Conservation (phyloP, 352 stramenopile species). For the Hyphochytrium catenoides region DNA sequence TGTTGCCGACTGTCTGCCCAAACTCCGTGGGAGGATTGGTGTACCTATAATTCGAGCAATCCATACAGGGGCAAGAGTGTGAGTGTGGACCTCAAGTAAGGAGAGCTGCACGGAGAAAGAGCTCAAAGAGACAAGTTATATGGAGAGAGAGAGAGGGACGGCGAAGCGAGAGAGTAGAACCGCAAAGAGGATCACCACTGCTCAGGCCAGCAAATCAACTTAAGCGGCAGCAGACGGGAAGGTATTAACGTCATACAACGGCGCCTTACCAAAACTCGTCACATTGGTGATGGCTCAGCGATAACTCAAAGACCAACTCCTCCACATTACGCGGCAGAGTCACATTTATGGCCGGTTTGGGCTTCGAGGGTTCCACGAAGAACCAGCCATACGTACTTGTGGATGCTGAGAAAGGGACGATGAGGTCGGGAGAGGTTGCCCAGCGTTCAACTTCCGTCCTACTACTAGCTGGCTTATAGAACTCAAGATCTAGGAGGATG, state of each 20-base stretch:
- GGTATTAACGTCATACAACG: too few relatives aligned
- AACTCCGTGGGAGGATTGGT: slow-evolving; percentile 22
- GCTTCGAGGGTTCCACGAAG: slow-evolving; percentile 19
- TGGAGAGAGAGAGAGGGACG: too few relatives aligned
- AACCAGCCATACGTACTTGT: slow-evolving; percentile 29
- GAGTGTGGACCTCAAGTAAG: too few relatives aligned
- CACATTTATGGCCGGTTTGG: slow-evolving; percentile 15
- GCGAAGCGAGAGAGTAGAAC: too few relatives aligned
- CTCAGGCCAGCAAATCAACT: too few relatives aligned
- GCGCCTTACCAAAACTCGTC: slow-evolving; percentile 48
- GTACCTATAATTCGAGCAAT: slow-evolving; percentile 18
- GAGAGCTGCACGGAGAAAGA: too few relatives aligned
- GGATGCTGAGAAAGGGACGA: slow-evolving; percentile 21
- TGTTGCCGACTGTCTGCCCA: slow-evolving; percentile 6
- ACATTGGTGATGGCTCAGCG: slow-evolving; percentile 37
- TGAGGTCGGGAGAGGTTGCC: slow-evolving; percentile 19
- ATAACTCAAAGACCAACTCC: slow-evolving; percentile 33
- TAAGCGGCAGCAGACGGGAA: too few relatives aligned
- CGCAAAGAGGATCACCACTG: too few relatives aligned
- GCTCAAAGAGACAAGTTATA: too few relatives aligned
- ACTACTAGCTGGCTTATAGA: slow-evolving; percentile 17
- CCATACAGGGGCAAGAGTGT: too few relatives aligned
- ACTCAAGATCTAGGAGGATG: slow-evolving; percentile 24
- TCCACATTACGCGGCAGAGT: slow-evolving; percentile 26
- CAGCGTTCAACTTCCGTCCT: not conserved